phyloP scores from a whole-genome alignment of 2,329 filamentous ascomycete genomes.

The Lecanosticta acicola region DNA sequence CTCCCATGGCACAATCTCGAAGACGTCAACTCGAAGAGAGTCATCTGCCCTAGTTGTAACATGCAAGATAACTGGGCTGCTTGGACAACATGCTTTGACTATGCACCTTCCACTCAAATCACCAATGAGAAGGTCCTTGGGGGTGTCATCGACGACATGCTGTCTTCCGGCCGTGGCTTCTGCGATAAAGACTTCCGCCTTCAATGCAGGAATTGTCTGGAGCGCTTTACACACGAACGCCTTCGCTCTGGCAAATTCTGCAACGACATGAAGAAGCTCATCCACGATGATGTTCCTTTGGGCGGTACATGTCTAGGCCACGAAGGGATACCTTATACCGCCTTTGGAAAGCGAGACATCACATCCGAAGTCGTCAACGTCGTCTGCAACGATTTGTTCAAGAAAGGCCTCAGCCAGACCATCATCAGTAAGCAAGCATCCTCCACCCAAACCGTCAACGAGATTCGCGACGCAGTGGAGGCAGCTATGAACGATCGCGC shows the following conservation, averaged over 20 bases:
- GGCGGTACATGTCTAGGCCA: constrained; percentile 61
- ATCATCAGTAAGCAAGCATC: constrained; percentile 26
- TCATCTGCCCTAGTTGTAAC: constrained; percentile 55
- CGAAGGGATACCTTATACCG: constrained; percentile 46
- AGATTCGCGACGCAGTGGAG: constrained; percentile 50
- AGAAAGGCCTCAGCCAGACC: constrained; percentile 39
- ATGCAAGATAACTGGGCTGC: constrained; percentile 39
- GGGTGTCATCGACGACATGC: constrained; percentile 32
- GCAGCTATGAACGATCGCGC: constrained; percentile 36
- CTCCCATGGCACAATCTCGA: constrained; percentile 56
- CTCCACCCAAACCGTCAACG: constrained; percentile 18
- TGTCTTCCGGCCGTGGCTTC: constrained; percentile 50
- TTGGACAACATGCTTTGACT: constrained; percentile 54
- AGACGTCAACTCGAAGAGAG: constrained; percentile 44
- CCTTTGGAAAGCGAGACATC: constrained; percentile 24
- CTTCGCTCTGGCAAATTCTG: constrained; percentile 60
- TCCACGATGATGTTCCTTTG: constrained; percentile 50
- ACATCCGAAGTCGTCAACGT: constrained; percentile 15
- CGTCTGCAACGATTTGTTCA: constrained; percentile 37
- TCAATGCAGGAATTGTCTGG: constrained; percentile 49
- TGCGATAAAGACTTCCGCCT: constrained; percentile 53
- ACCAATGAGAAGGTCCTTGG: constrained; percentile 15
- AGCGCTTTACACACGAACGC: constrained; percentile 50
- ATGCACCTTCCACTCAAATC: not conserved
- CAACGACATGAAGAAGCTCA: constrained; percentile 49